Evolutionary conservation across 2,329 filamentous ascomycete species (phyloP), one percentile per base, ranked within the genome.

Genomic region (Zasmidium citrigriseum): DNA sequence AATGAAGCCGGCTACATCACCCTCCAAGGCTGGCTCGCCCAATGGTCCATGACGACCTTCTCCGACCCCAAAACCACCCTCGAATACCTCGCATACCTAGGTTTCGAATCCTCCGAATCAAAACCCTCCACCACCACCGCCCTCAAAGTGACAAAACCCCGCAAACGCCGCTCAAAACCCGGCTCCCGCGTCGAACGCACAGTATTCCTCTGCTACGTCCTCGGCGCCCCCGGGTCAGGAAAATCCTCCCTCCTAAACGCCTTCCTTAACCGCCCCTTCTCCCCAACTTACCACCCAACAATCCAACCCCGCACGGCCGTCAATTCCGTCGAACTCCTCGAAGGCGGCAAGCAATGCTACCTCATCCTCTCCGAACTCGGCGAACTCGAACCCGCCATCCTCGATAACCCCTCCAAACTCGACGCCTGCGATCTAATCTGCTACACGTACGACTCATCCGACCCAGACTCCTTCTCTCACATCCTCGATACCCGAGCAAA

Each of bases 11-110:
- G 95, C 0, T 86, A 98, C 72, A 93, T 99, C 61, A 99, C 95
- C 1, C 81, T 99, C 3, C 95, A 99, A 74, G 95, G 95, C 1
- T 99, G 95, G 95, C 84, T 99, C 38, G 95, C 95, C 3, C 95
- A 99, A 70, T 99, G 95, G 95, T 97, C 93, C 73, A 99, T 99
- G 95, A 99, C 95, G 0, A 99, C 95, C 0, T 99, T 98, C 69
- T 86, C 96, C 60, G 93, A 96, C 57, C 93, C 95, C 12, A 96
- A 95, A 72, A 97, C 91, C 0, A 98, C 95, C 0, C 82, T 99
- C 3, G 93, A 96, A 67, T 99, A 99, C 73, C 86, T 99, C 2
- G 95, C 95, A 2, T 97, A 97, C 72, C 86, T 99, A 1, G 95
- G 95, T 1, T 99, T 97, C 69, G 95, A 98, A 72, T 88, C 46